Conservation (phyloP, 1,284 basidiomycete genomes). For the Pseudozyma sp. region DNA sequence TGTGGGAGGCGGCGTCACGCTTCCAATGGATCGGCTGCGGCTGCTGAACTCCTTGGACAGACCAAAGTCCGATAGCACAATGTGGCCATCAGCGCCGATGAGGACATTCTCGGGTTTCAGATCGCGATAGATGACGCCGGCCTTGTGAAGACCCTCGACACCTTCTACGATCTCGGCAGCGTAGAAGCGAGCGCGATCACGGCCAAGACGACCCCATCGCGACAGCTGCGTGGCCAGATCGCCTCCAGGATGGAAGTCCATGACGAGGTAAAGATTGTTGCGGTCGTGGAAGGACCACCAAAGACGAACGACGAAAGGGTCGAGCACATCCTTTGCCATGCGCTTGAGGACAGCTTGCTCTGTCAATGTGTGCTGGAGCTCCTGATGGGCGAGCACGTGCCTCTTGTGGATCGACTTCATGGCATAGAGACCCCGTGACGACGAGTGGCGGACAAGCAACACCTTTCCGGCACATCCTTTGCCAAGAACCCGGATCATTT, state of each 20-base stretch:
- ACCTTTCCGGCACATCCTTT: constrained; percentile 69
- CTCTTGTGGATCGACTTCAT: constrained; percentile 69
- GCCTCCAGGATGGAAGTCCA: constrained; percentile 93
- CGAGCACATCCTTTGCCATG: constrained; percentile 73
- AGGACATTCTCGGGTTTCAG: constrained; percentile 99
- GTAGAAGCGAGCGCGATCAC: constrained; percentile 96
- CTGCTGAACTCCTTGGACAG: constrained; percentile 77
- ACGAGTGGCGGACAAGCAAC: constrained; percentile 63
- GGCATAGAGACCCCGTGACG: constrained; percentile 60
- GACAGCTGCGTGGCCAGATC: constrained; percentile 84
- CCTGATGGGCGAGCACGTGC: constrained; percentile 68
- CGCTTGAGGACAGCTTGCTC: constrained; percentile 74
- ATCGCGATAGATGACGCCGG: constrained; percentile 99
- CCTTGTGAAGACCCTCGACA: constrained; percentile 96
- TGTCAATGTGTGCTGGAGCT: constrained; percentile 67
- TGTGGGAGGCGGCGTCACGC: constrained; percentile 83
- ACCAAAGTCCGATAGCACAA: constrained; percentile 99
- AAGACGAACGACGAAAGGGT: constrained; percentile 68
- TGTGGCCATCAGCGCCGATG: constrained; percentile 97
- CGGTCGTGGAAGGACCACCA: constrained; percentile 69
- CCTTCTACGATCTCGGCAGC: constrained; percentile 98
- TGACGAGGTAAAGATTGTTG: constrained; percentile 68
- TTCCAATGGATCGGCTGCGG: constrained; percentile 83
- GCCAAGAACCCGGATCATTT: constrained; percentile 68
- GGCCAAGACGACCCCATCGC: constrained; percentile 91